phyloP scores from a whole-genome alignment of 2,329 filamentous ascomycete genomes.

The Nemania abortiva region DNA sequence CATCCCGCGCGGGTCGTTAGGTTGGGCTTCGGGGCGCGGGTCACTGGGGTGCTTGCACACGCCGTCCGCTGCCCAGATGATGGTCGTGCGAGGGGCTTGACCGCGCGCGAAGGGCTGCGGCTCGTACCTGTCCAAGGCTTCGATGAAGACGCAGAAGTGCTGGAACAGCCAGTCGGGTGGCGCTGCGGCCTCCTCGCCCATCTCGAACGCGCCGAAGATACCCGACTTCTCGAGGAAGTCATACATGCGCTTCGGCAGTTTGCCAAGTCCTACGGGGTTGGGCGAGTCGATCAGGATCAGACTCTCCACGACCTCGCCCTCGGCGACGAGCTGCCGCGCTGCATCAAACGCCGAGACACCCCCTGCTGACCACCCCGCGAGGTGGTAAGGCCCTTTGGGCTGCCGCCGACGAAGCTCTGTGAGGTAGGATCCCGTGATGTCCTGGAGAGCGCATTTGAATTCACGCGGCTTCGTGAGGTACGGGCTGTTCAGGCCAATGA shows the following conservation, averaged over 20 bases:
- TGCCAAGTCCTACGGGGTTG: not conserved
- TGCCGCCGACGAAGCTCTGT: conserved; percentile 2
- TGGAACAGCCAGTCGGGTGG: not conserved
- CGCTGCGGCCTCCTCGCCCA: not conserved
- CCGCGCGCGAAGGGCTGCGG: conserved; percentile 4
- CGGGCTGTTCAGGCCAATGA: conserved; percentile 2
- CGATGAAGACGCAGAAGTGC: conserved; percentile 32
- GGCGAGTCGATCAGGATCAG: conserved; percentile 8
- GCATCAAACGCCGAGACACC: conserved; percentile 1
- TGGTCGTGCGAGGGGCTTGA: conserved; percentile 1
- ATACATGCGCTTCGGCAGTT: not conserved
- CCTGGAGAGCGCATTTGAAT: not conserved
- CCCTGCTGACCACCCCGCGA: not conserved
- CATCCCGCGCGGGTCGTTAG: conserved; percentile 31
- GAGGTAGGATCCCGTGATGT: not conserved
- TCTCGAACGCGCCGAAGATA: not conserved
- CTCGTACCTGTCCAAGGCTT: conserved; percentile 21
- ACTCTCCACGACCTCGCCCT: not conserved
- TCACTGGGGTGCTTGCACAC: conserved; percentile 14
- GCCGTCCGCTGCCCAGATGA: conserved; percentile 32
- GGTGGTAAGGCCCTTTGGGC: not conserved
- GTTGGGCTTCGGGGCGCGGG: not conserved
- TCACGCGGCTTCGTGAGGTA: not conserved
- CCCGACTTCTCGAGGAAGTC: conserved; percentile 7
- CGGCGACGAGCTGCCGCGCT: not conserved